Conservation (phyloP, 345 rosid genomes). For the Populus nigra region DNA sequence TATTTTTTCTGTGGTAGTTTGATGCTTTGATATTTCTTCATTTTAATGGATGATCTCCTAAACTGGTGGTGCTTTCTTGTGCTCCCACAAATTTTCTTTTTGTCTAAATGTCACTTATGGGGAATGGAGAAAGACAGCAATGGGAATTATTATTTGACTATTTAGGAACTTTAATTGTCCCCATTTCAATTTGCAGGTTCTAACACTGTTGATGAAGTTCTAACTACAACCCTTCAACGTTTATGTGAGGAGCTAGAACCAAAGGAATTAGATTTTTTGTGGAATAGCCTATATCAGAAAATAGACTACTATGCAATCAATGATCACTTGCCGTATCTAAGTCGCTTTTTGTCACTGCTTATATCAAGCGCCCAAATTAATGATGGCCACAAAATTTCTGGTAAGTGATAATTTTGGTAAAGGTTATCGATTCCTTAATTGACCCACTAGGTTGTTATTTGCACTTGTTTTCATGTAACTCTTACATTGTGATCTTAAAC, state of each 20-base stretch:
- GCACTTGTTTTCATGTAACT: neutral
- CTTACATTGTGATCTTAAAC: slow-evolving; percentile 2
- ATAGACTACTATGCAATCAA: slow-evolving; percentile 37
- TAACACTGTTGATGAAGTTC: slow-evolving; percentile 58
- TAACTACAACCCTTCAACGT: slow-evolving; percentile 49
- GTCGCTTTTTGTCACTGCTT: slow-evolving; percentile 52
- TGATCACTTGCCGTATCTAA: slow-evolving; percentile 36
- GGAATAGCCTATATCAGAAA: slow-evolving; percentile 54
- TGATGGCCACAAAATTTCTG: slow-evolving; percentile 42
- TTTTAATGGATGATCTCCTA: neutral
- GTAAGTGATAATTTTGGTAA: slow-evolving; percentile 40
- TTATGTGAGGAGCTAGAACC: slow-evolving; percentile 55
- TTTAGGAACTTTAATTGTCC: too few relatives aligned
- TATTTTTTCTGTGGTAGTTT: neutral
- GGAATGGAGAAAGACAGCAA: too few relatives aligned
- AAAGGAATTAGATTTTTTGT: slow-evolving; percentile 46
- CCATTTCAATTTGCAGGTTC: slow-evolving; percentile 41
- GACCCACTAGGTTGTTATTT: neutral
- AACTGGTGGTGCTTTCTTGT: too few relatives aligned
- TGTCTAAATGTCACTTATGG: too few relatives aligned
- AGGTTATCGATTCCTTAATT: slow-evolving; percentile 16
- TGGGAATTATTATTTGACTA: too few relatives aligned
- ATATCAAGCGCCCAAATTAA: slow-evolving; percentile 47
- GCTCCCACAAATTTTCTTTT: too few relatives aligned
- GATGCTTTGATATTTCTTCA: neutral